Evolutionary conservation across 257 asterid species (phyloP).

Genomic region (Solanum raphanifolium): DNA sequence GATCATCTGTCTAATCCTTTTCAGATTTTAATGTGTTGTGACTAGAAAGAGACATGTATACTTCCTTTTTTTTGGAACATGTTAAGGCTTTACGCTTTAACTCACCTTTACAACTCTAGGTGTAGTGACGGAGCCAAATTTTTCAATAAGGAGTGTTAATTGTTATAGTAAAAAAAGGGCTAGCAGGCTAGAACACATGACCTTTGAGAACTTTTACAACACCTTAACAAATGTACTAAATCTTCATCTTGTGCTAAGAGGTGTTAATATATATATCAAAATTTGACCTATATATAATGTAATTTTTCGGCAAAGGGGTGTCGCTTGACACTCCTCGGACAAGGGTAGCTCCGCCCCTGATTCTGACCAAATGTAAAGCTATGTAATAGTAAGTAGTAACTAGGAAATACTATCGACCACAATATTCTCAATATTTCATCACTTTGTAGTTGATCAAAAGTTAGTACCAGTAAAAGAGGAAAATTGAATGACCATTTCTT

Average conservation of each 20-base stretch:
- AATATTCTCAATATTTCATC: background rate
- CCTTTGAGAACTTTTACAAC: background rate
- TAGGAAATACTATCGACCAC: background rate
- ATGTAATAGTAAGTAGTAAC: background rate
- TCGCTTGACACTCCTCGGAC: too few species aligned
- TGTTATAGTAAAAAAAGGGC: background rate
- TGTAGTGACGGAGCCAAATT: background rate
- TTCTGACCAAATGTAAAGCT: background rate
- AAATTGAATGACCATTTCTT: constrained; percentile 23
- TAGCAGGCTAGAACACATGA: background rate
- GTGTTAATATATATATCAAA: background rate
- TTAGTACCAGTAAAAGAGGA: constrained; percentile 31
- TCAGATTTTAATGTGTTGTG: background rate
- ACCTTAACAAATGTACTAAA: background rate
- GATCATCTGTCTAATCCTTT: background rate
- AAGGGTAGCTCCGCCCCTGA: too few species aligned
- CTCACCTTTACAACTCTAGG: background rate
- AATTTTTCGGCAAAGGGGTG: too few species aligned
- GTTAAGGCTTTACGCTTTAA: too few species aligned
- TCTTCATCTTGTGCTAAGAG: background rate
- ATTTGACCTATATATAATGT: too few species aligned
- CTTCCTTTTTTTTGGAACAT: too few species aligned
- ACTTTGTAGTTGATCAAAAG: constrained; percentile 7
- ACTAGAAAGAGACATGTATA: too few species aligned
- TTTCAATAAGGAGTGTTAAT: background rate